phyloP scores from a whole-genome alignment of 306 rosid genomes.

The Dryas drummondii region DNA sequence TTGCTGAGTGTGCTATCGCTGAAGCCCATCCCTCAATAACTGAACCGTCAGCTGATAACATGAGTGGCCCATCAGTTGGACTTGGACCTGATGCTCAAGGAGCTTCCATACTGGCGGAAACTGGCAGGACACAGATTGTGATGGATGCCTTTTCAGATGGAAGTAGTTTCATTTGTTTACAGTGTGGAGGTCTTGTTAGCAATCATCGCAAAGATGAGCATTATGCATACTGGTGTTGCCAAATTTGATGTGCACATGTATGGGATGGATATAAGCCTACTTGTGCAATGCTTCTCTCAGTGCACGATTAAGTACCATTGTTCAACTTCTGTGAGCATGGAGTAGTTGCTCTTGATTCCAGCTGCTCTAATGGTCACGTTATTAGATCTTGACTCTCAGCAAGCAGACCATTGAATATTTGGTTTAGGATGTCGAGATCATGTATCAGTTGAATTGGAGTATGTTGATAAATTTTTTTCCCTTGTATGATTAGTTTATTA shows the following conservation, averaged over 20 bases:
- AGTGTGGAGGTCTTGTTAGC: constrained; percentile 96
- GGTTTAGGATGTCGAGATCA: constrained; percentile 19
- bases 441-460: constrained; percentile 26
- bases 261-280: constrained; percentile 10
- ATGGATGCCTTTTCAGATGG: constrained; percentile 95
- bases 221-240: constrained; percentile 84
- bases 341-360: not conserved
- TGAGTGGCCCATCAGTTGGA: constrained; percentile 23
- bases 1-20: constrained; percentile 96
- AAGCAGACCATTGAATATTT: constrained; percentile 12
- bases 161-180: constrained; percentile 89
- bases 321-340: not conserved
- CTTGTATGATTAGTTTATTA: constrained; percentile 15
- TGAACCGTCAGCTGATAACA: constrained; percentile 34
- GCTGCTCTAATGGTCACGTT: constrained; percentile 5
- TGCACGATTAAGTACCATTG: constrained; percentile 18
- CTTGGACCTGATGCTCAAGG: constrained; percentile 44
- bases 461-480: constrained; percentile 11
- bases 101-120: constrained; percentile 76
- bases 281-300: constrained; percentile 24
- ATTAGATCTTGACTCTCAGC: constrained; percentile 9
- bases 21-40: constrained; percentile 62
- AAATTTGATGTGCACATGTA: constrained; percentile 24
- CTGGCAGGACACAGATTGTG: constrained; percentile 84
- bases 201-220: constrained; percentile 87